Base-by-base conservation (phyloP, 345 rosid species). In the Xanthoceras sorbifolium region DNA sequence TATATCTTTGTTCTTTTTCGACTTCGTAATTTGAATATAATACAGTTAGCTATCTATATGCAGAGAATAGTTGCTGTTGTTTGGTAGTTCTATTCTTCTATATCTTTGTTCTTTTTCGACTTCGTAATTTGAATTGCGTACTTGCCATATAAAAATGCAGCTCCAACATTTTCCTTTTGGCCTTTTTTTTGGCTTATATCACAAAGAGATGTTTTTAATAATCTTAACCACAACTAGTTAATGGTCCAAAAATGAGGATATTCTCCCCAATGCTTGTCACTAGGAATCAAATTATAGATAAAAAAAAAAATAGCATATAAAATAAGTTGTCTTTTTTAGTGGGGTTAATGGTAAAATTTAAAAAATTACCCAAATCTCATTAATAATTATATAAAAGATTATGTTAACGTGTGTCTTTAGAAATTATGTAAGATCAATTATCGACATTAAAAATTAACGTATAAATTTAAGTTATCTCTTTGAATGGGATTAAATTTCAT, bases 161-260 rank as follows among this genome's bases (percentile, higher is more conserved):
- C 46, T 54, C 20, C 64, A 7, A 29, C 31, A 6, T 31, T 69
- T 32, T 52, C 73, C 54, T 48, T 57, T 57, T 57, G 63, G 63
- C 63, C n/a, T n/a, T n/a, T 2, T 57, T 22, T 57, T 57, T 22
- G 63, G 22, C 26, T 20, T 55, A 22, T 55, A 55, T 22, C 61
- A 55, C 61, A 55, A 55, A 20, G 52, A 20, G 26, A 6, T 20
- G 25, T 55, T 55, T 55, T 22, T 5, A n/a, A 55, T 55, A 55
- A 1, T 55, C 23, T 18, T 22, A 20, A 38, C 42, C 9, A 22
- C 2, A 55, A 22, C 0, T 20, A 2, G 61, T 55, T 6, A 55
- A 29, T 67, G 55, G 32, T 67, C 34, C 36, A 10, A 28, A 44
- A 67, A 71, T 57, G 28, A 57, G 63, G 28, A 57, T 57, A 57